A percentile compares a stretch with the other conserved stretches of the same genome.
Evolutionary conservation across 176 grass and related monocot genomes (phyloP).

Genomic region (Carex parvula): DNA sequence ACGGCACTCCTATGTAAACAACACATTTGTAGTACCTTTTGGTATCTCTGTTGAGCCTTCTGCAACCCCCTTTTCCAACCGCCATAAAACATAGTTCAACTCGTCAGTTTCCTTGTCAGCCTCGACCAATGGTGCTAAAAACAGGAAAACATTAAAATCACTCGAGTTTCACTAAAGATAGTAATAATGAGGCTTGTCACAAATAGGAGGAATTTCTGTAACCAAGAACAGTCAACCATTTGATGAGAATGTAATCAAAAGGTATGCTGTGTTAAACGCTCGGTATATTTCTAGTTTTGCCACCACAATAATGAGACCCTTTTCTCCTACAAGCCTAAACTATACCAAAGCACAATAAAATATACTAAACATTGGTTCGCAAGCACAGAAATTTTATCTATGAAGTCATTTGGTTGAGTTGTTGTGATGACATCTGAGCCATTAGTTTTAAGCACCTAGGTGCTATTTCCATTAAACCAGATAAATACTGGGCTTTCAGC

Average conservation of each 20-base stretch:
- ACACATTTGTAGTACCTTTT: slow-evolving; percentile 50
- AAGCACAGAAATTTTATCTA: not conserved
- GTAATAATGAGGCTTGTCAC: not conserved
- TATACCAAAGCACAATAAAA: not conserved
- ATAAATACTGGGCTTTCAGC: not conserved
- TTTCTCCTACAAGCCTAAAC: not conserved
- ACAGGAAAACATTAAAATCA: slow-evolving; percentile 9
- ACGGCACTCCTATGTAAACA: not conserved
- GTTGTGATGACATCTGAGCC: not conserved
- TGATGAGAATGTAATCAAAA: not conserved
- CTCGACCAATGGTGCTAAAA: slow-evolving; percentile 71
- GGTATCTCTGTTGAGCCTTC: slow-evolving; percentile 92
- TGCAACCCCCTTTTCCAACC: slow-evolving; percentile 65
- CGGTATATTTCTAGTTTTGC: not conserved
- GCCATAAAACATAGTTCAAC: slow-evolving; percentile 69
- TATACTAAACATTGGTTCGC: not conserved
- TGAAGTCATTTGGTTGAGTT: not conserved
- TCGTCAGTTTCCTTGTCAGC: slow-evolving; percentile 83
- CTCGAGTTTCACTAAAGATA: not conserved
- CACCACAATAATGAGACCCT: not conserved
- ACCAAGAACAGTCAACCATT: not conserved
- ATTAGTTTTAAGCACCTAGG: not conserved
- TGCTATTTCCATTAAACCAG: not conserved
- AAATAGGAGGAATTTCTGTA: not conserved
- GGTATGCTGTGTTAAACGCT: not conserved